These are phyloP conservation scores for Podospora tetraspora DNA, from an alignment of 495 filamentous ascomycete species.

Conservation along the genomic window DNA sequence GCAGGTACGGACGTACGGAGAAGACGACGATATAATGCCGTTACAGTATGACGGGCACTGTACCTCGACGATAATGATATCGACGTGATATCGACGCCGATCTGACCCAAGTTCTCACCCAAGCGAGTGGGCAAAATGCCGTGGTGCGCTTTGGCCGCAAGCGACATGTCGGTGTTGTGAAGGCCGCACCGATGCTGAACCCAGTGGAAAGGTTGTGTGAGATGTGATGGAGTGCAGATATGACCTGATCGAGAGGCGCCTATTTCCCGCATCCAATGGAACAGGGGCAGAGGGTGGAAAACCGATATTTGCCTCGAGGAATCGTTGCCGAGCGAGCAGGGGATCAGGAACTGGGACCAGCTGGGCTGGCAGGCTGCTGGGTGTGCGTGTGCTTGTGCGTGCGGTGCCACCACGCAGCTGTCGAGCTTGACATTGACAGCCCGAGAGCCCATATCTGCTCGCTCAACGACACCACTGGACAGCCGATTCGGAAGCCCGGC, in stretches of 20 bases:
- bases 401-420: not conserved
- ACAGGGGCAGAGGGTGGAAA: constrained; percentile 1
- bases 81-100: not conserved
- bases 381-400: too few relatives aligned
- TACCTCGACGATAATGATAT: not conserved
- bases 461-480: too few relatives aligned
- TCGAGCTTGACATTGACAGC: not conserved
- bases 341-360: not conserved
- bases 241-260: constrained; percentile 30
- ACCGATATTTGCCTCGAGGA: constrained; percentile 10
- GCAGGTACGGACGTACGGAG: not conserved
- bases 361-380: too few relatives aligned
- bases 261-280: constrained; percentile 22
- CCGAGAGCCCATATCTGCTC: not conserved
- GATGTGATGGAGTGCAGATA: constrained; percentile 27
- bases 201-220: constrained; percentile 29
- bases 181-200: constrained; percentile 18
- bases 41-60: not conserved
- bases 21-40: not conserved
- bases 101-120: not conserved
- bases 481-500: constrained; percentile 8
- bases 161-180: constrained; percentile 20
- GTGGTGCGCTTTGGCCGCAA: constrained; percentile 1
- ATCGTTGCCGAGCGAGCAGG: constrained; percentile 13
- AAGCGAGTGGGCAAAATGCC: constrained; percentile 3